Base-by-base conservation (phyloP, 805 yeast genomes). In the Debaryomyces tyrocola region DNA sequence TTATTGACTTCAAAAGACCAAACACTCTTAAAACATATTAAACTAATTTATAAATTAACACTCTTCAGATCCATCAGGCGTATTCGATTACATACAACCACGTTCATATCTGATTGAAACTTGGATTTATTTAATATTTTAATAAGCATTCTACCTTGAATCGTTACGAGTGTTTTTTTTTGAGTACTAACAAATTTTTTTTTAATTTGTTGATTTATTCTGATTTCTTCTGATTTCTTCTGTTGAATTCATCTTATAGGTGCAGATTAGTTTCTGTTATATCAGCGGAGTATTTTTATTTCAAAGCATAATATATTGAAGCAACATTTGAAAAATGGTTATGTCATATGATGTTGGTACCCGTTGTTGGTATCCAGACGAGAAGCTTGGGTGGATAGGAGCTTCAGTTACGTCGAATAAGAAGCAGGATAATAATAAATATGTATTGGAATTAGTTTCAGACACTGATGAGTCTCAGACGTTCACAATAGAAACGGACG, bases 311-410 rank as follows among this genome's bases (percentile, higher is more conserved):
- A 24, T 9, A 24, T 24, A 24, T 24, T 24, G 27, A 24, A 4
- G 27, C 10, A 24, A 9, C 34, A 12, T 9, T 9, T 11, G 14
- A 14, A 31, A 14, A 21, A 50, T 50, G 51, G 49, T 47, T 10
- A 44, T 51, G 35, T 37, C 43, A n/a, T 50, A 50, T 37, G 53
- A 50, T 36, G 51, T 50, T 33, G 53, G 53, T 27, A 48, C 51
- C 59, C 84, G 87, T 55, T 86, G 92, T 70, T 87, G 95, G 95
- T 79, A 82, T 55, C 90, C 90, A 14, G 90, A 87, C 62, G 82
- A 78, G 42, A 69, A 73, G 37, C 74, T 77, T 51, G 95, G 94
- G 18, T 87, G 92, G 90, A 68, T 84, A 20, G 87, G 89, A 20
- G 87, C 85, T 37, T 80, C 78, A 44, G 83, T 86, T 43, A 70